A percentile compares a stretch with the other conserved stretches of the same genome.
Evolutionary conservation across 140 eudicot species (phyloP).

Genomic region (Anethum foeniculum): DNA sequence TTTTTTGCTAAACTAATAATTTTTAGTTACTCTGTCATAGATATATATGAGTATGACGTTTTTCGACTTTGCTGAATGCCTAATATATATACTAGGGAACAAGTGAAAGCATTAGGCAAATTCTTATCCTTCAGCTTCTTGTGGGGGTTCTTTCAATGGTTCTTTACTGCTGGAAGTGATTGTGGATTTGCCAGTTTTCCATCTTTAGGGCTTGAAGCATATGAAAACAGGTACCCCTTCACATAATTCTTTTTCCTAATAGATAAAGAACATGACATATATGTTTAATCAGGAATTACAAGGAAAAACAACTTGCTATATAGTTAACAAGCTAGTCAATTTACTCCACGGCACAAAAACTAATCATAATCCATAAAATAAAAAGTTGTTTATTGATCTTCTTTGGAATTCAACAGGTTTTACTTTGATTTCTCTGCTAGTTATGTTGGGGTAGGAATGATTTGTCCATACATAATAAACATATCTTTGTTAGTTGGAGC

Average conservation of each 20-base stretch:
- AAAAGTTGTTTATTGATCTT: not conserved
- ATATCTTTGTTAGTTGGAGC: constrained; percentile 41
- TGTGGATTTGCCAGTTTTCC: constrained; percentile 49
- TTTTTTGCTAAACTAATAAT: no score
- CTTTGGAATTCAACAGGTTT: constrained; percentile 25
- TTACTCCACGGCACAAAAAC: not conserved
- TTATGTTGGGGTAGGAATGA: constrained; percentile 57
- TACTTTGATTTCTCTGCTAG: constrained; percentile 51
- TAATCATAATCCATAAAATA: not conserved
- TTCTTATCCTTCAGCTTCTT: constrained; percentile 4
- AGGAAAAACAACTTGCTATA: not conserved
- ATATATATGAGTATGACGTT: not conserved
- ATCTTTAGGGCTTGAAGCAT: constrained; percentile 44
- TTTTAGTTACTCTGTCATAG: not conserved
- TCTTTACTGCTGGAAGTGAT: constrained; percentile 10
- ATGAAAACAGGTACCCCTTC: constrained; percentile 24
- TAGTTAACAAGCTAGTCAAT: not conserved
- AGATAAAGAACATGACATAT: not conserved
- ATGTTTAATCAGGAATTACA: not conserved
- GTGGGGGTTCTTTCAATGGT: constrained; percentile 4
- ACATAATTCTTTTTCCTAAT: not conserved
- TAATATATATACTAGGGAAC: constrained; percentile 5
- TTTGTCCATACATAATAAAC: constrained; percentile 39
- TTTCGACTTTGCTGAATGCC: not conserved
- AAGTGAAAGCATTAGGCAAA: not conserved